These are phyloP conservation scores for Metschnikowia hibisci DNA, from an alignment of 805 yeast genomes.

Conservation along the genomic window DNA sequence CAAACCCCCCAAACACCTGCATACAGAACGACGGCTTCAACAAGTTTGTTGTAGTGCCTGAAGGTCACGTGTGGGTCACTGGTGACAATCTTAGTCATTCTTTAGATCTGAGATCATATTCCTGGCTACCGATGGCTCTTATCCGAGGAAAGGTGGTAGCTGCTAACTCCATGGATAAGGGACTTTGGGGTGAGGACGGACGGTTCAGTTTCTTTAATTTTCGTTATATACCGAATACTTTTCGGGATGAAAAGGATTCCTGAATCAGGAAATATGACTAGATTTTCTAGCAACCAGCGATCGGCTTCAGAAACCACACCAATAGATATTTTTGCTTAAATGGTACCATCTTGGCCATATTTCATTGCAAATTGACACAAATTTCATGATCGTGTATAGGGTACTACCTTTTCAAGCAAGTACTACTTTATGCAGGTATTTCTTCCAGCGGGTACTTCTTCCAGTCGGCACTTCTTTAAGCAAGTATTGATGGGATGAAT, in stretches of 20 bases:
- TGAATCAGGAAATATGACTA: too few relatives aligned
- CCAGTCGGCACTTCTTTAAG: too few relatives aligned
- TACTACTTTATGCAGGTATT: too few relatives aligned
- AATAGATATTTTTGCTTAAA: too few relatives aligned
- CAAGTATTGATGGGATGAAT: too few relatives aligned
- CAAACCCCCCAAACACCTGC: conserved; percentile 27
- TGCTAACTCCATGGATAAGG: conserved; percentile 50
- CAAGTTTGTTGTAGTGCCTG: conserved; percentile 73
- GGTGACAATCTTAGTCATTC: conserved; percentile 91
- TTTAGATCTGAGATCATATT: conserved; percentile 84
- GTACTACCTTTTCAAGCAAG: too few relatives aligned
- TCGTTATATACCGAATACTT: conserved; percentile 53
- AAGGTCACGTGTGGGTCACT: conserved; percentile 95
- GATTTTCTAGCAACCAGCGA: too few relatives aligned
- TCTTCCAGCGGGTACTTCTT: too few relatives aligned
- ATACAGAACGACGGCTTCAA: conserved; percentile 40
- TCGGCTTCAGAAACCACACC: too few relatives aligned
- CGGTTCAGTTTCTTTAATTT: conserved; percentile 44
- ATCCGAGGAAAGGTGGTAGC: conserved; percentile 84
- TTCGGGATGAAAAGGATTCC: conserved; percentile 29
- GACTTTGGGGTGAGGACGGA: conserved; percentile 37
- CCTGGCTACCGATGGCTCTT: conserved; percentile 84
- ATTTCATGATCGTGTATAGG: too few relatives aligned
- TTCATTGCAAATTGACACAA: too few relatives aligned
- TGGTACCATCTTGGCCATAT: too few relatives aligned